A percentile compares a stretch with the other conserved stretches of the same genome.
phyloP scores from a whole-genome alignment of 2,329 filamentous ascomycete species.

The Whalleya microplaca region DNA sequence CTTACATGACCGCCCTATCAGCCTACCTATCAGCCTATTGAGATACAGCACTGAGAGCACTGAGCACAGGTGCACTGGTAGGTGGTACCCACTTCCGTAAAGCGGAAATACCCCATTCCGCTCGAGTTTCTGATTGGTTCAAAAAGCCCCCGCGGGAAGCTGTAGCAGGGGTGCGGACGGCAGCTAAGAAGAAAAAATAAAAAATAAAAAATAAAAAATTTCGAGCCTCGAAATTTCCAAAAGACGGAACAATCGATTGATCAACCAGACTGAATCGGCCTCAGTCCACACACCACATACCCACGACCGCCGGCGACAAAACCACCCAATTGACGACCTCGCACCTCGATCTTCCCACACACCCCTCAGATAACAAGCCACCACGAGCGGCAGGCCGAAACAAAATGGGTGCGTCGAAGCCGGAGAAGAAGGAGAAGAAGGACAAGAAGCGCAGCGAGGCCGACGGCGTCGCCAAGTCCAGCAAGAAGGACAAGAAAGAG shows the following conservation, averaged over 20 bases:
- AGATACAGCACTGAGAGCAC: too few species aligned
- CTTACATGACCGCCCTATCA: too few species aligned
- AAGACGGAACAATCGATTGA: neutral
- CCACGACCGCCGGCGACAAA: neutral
- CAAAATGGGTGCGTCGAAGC: slow-evolving; percentile 40
- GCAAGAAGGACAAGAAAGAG: slow-evolving; percentile 68
- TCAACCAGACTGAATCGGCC: neutral
- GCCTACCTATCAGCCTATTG: too few species aligned
- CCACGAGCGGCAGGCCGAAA: neutral
- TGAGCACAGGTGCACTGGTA: neutral
- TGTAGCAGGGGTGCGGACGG: slow-evolving; percentile 10
- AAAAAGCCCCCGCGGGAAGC: slow-evolving; percentile 20
- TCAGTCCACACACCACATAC: neutral
- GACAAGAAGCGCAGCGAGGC: slow-evolving; percentile 58
- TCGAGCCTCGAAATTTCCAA: slow-evolving; percentile 24
- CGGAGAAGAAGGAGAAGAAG: slow-evolving; percentile 53
- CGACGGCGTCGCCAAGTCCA: slow-evolving; percentile 57
- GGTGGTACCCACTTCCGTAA: slow-evolving; percentile 8
- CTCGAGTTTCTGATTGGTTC: slow-evolving; percentile 24
- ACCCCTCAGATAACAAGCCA: neutral
- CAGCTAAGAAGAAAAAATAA: slow-evolving; percentile 14
- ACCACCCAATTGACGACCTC: neutral
- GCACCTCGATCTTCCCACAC: neutral
- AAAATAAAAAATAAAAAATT: too few species aligned
- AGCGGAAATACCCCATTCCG: slow-evolving; percentile 23